Base-by-base conservation (phyloP, 2,329 filamentous ascomycete genomes). In the Cadophora malorum region DNA sequence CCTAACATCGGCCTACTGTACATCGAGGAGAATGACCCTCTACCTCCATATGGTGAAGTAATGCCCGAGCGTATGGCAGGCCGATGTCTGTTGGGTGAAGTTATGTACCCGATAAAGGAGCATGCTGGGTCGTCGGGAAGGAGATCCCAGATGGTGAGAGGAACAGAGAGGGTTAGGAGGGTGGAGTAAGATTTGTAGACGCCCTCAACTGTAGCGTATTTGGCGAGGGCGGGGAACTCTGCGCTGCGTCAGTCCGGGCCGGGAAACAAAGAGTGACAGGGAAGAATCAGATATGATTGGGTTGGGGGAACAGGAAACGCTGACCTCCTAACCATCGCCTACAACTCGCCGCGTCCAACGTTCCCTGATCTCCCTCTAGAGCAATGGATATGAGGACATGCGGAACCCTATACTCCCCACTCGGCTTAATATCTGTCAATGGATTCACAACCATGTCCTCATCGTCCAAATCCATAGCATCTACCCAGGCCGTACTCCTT, bases 161-260 rank as follows among this genome's bases (percentile, higher is more conserved):
- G 70, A 2, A 72, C 45, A 2, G 70, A 72, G 12, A 72, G 53
- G 4, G 64, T 67, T 2, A 72, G 21, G 7, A 72, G 60, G 12
- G 68, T 70, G 21, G 68, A 72, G 47, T 65, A 69, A 10, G 65
- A 47, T 63, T 64, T 64, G 31, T 72, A 70, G 19, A 72, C 68
- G 5, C 67, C 70, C 65, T 72, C 68, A 5, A 72, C 63, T 0
- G 63, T 72, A 8, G 70, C 70, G 56, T 70, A 72, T 63, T 70
- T 72, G 9, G 55, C 65, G 2, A 70, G 41, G 28, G 68, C 68
- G 9, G 68, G 70, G 50, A 70, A 70, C 12, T 66, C 64, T n/a
- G n/a, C n/a, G n/a, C n/a, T n/a, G n/a, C n/a, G n/a, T n/a, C n/a
- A n/a, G n/a, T n/a, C n/a, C n/a, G n/a, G n/a, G n/a, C n/a, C n/a